These are phyloP conservation scores for Stagonosporopsis chrysanthemi DNA, from an alignment of 2,329 filamentous ascomycete genomes.

Conservation along the genomic window DNA sequence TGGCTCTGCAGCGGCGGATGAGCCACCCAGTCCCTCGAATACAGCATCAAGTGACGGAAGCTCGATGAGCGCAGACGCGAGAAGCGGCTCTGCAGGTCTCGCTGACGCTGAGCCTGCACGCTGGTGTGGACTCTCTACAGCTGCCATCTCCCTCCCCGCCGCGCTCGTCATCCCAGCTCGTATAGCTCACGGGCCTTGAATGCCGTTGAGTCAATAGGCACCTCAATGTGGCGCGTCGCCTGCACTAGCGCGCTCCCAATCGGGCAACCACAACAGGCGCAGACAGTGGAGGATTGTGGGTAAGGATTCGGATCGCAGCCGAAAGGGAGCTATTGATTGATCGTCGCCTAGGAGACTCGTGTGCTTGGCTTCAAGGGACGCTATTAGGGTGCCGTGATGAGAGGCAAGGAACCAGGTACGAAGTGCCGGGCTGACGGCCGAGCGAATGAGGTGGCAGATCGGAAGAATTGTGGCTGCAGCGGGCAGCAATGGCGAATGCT, in stretches of 20 bases:
- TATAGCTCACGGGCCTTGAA: not conserved
- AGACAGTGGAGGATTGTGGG: constrained; percentile 4
- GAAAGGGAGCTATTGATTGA: constrained; percentile 13
- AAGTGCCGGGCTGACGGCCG: constrained; percentile 5
- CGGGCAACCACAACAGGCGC: not conserved
- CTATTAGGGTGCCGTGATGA: constrained; percentile 3
- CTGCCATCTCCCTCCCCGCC: not conserved
- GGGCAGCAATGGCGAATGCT: not conserved
- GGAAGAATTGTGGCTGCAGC: not conserved
- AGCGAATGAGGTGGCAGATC: constrained; percentile 1
- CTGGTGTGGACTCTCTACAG: not conserved
- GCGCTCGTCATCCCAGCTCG: not conserved
- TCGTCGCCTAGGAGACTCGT: constrained; percentile 9
- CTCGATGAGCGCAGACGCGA: constrained; percentile 6
- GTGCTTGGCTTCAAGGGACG: constrained; percentile 5
- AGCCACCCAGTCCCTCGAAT: not conserved
- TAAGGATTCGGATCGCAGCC: constrained; percentile 7
- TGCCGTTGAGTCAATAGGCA: not conserved
- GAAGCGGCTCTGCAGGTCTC: constrained; percentile 2
- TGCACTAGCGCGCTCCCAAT: not conserved
- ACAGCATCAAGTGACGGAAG: not conserved
- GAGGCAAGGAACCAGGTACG: constrained; percentile 10
- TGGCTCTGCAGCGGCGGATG: not conserved
- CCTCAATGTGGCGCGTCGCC: constrained; percentile 32
- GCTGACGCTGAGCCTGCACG: not conserved